These are phyloP conservation scores for Pythium rishiriense DNA, from an alignment of 352 stramenopile genomes.

Conservation along the genomic window DNA sequence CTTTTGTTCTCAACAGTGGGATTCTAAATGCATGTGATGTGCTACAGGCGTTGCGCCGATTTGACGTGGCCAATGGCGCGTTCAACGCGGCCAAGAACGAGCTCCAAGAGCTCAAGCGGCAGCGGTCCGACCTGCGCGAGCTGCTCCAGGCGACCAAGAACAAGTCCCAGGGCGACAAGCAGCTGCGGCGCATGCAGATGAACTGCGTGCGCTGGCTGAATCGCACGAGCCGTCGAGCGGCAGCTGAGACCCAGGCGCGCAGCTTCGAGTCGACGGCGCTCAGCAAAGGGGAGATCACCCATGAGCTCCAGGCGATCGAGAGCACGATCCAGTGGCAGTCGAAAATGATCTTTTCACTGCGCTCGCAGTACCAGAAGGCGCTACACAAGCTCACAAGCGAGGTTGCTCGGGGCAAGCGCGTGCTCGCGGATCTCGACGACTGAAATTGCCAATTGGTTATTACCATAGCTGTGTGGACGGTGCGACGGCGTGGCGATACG, in stretches of 20 bases:
- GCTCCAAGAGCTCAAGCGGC: constrained; percentile 47
- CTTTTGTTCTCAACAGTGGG: not conserved
- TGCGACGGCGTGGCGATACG: constrained; percentile 64
- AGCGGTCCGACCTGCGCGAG: constrained; percentile 49
- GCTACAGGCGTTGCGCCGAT: constrained; percentile 34
- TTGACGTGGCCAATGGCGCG: constrained; percentile 31
- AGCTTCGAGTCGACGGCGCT: constrained; percentile 43
- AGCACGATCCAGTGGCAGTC: constrained; percentile 38
- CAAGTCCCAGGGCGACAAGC: constrained; percentile 50
- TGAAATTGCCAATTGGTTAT: not conserved
- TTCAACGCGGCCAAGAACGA: constrained; percentile 44
- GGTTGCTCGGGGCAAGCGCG: constrained; percentile 35
- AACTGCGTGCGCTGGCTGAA: constrained; percentile 73
- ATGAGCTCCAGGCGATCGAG: constrained; percentile 46
- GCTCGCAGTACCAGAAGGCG: constrained; percentile 50
- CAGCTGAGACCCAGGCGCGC: constrained; percentile 35
- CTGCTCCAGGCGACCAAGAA: constrained; percentile 48
- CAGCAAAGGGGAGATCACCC: constrained; percentile 47
- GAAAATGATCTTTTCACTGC: constrained; percentile 50
- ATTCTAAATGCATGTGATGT: too few relatives aligned
- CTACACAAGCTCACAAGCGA: constrained; percentile 46
- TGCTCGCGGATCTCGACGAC: constrained; percentile 27
- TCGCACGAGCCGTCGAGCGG: constrained; percentile 46
- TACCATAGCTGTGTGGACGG: constrained; percentile 69
- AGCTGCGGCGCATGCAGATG: constrained; percentile 55